phyloP scores from a whole-genome alignment of 176 grass and related monocot species.

The Triticum monococcum region DNA sequence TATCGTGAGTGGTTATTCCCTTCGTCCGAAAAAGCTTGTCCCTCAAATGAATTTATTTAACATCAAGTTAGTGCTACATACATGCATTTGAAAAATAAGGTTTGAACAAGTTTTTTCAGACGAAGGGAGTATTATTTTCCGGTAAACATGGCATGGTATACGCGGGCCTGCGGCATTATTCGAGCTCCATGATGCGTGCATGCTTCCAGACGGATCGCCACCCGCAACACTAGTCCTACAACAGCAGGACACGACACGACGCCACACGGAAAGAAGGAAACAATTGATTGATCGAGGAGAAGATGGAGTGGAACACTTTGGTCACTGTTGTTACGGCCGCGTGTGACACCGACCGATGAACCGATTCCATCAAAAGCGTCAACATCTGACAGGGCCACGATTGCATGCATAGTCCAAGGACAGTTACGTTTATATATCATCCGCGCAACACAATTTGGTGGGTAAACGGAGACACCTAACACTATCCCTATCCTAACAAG shows the following conservation, averaged over 20 bases:
- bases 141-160: not conserved
- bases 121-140: too few relatives aligned
- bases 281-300: not conserved
- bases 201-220: not conserved
- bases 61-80: too few relatives aligned
- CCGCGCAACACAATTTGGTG: not conserved
- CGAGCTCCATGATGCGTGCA: not conserved
- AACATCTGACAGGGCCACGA: not conserved
- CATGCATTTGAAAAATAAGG: too few relatives aligned
- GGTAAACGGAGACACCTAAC: not conserved
- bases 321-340: not conserved
- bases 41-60: too few relatives aligned
- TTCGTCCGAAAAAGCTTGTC: too few relatives aligned
- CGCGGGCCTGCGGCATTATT: not conserved
- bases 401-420: not conserved
- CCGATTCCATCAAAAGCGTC: slow-evolving; percentile 20
- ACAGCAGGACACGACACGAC: too few relatives aligned
- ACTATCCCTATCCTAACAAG: not conserved
- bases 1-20: not conserved
- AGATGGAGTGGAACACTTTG: not conserved
- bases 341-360: slow-evolving; percentile 19
- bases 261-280: not conserved
- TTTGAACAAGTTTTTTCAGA: too few relatives aligned
- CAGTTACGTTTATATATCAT: too few relatives aligned
- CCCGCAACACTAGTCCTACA: not conserved